Evolutionary conservation across 2,329 filamentous ascomycete genomes (phyloP), one percentile per base, ranked within the genome.

Genomic region (Cordyceps tenuipes): DNA sequence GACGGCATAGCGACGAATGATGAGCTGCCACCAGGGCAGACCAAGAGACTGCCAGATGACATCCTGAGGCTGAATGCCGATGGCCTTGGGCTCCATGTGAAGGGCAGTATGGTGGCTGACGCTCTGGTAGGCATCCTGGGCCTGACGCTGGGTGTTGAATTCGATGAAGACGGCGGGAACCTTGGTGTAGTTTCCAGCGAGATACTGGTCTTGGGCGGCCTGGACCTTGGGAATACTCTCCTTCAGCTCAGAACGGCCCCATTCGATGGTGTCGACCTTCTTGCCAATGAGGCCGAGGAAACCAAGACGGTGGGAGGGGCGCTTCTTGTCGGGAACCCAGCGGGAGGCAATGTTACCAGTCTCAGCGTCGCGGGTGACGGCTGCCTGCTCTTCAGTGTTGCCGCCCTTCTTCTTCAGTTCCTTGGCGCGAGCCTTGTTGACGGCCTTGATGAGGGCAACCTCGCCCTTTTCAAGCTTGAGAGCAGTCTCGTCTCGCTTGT

Each of bases 111-210:
- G 90, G 73, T 94, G 90, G 7, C 90, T 83, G 31, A 95, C 79
- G 21, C 85, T 87, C 73, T 97, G 92, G 73, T 82, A 96, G 26
- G 93, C 92, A 61, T 82, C 79, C 72, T 99, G 93, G 9, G 94
- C 94, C 62, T 90, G 89, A 26, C 86, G 82, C 70, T 96, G 90
- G 3, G 83, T 85, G 64, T 84, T 82, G 69, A 96, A 99, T 69
- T 97, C 92, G 64, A 99, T 89, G 68, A 99, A 97, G n/a, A 94
- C 88, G 3, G 91, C 87, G 57, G 83, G 83, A 58, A 87, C 77
- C 64, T 82, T 80, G 57, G 82, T 79, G 26, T 80, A 86, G 63
- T 90, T 81, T 53, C 88, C 85, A 13, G 79, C 75, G 44, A 81
- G 80, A 67, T 90, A 86, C 44, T 82, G 65, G 73, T 83, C 74